Conservation (phyloP, 2,329 filamentous ascomycete species). For the Metarhizium guizhouense region DNA sequence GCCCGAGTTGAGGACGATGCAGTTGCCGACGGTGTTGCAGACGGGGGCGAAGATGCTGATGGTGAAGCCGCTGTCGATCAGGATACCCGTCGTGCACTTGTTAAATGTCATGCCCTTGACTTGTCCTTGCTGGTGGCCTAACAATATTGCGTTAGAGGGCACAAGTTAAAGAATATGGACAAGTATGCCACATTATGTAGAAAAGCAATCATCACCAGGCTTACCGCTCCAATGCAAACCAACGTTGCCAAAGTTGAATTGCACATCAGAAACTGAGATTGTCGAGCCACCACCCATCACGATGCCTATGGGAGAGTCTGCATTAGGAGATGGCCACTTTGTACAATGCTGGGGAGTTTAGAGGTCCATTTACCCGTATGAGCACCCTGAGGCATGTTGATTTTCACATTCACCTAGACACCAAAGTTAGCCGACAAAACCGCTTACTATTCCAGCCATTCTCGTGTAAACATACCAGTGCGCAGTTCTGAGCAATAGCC, state of each 20-base stretch:
- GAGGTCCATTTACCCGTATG: conserved; percentile 9
- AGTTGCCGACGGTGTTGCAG: conserved; percentile 29
- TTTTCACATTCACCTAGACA: conserved; percentile 9
- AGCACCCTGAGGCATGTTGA: conserved; percentile 31
- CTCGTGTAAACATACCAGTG: conserved; percentile 4
- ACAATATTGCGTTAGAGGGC: neutral
- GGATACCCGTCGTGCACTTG: conserved; percentile 27
- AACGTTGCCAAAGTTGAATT: conserved; percentile 11
- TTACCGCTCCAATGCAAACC: conserved; percentile 13
- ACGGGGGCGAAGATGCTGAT: conserved; percentile 30
- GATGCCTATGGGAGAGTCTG: neutral
- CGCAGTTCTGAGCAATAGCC: conserved; percentile 13
- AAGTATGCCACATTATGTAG: too few species aligned
- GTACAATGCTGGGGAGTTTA: too few species aligned
- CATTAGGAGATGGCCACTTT: too few species aligned
- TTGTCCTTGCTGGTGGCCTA: conserved; percentile 31
- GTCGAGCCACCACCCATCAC: conserved; percentile 9
- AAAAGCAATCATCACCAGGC: neutral
- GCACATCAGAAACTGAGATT: conserved; percentile 11
- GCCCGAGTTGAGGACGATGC: conserved; percentile 25
- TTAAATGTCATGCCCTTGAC: conserved; percentile 35
- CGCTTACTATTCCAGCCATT: too few species aligned
- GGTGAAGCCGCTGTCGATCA: conserved; percentile 23
- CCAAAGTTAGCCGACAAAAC: too few species aligned
- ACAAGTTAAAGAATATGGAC: neutral